Percentiles rank a stretch among this genome's conserved stretches.
These are phyloP conservation scores for Cydonia oblonga DNA, from an alignment of 331 rosid genomes.

Conservation along the genomic window DNA sequence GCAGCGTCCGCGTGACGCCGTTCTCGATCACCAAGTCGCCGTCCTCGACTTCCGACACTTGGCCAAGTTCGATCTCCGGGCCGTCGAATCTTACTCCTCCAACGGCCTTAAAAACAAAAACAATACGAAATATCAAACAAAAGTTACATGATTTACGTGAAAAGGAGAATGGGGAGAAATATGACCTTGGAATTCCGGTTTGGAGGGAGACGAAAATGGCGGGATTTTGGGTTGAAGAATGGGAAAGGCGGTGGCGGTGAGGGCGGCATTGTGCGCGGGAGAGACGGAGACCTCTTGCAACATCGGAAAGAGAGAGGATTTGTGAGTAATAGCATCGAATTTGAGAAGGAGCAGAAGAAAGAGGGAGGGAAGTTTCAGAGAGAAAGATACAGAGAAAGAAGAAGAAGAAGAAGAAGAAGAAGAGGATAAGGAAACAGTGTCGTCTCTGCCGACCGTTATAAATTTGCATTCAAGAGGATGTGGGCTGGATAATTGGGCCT, in stretches of 20 bases:
- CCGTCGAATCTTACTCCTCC: slow-evolving; percentile 27
- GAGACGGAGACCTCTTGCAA: background rate
- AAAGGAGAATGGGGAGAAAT: background rate
- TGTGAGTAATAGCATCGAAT: background rate
- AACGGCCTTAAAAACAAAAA: background rate
- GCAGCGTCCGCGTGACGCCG: slow-evolving; percentile 46
- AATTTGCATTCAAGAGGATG: too few relatives aligned
- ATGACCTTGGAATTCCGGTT: background rate
- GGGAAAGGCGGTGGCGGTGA: background rate
- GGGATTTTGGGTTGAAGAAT: slow-evolving; percentile 9
- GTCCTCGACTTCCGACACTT: slow-evolving; percentile 12
- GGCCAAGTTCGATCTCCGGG: slow-evolving; percentile 17
- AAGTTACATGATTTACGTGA: background rate
- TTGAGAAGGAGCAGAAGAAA: background rate
- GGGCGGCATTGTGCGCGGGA: background rate
- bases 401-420: background rate
- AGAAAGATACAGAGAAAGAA: background rate
- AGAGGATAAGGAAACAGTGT: background rate
- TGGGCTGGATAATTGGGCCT: too few relatives aligned
- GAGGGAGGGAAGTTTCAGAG: background rate
- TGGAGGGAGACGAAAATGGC: background rate
- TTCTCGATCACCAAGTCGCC: slow-evolving; percentile 49
- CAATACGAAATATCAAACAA: background rate
- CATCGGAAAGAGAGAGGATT: background rate
- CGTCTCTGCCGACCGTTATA: too few relatives aligned